Base-by-base conservation (phyloP, 805 yeast genomes). In the Lachancea waltii region DNA sequence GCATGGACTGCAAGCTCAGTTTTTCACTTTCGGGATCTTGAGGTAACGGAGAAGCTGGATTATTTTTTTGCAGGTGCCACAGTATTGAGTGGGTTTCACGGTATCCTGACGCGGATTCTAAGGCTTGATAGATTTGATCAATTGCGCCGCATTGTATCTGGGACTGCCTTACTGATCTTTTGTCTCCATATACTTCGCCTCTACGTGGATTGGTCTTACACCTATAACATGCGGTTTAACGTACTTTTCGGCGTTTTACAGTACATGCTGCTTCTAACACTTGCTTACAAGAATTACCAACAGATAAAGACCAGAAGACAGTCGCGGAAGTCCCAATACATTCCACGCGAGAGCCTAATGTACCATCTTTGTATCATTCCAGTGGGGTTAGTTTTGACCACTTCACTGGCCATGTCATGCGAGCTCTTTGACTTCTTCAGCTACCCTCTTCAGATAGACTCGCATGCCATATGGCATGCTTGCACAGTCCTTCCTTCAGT, bases 381-480 rank as follows among this genome's bases (percentile, higher is more conserved):
- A 1, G 53, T 75, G 3, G 50, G 62, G 8, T 57, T 76, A 31
- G 83, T 79, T 7, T 42, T 62, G 0, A 55, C 68, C 28, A 81
- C 89, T 8, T 51, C 75, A 2, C 49, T 72, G 17, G 97, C 95
- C 1, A 85, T 86, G 92, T 69, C 82, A n/a, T 73, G 90, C 47
- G 98, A 90, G 57, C 62, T 90, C 25, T 83, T 87, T 60, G 98
- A 90, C 61, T 92, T 92, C 57, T 74, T 94, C 4, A 92, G 84
- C 11, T 56, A 81, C 26, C 64, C 52, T 35, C 82, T 72, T 48
- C 69, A 84, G 27, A 50, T 92, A 0, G 98, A 92, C 62, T 95
- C 96, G 0, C 98, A 92, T 61, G 77, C 96, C 0, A 53, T 90
- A 27, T 92, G 98, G 98, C 98, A 92, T 58, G 69, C 83, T 19